A percentile compares a stretch with the other conserved stretches of the same genome.
Evolutionary conservation across 441 rosid genomes (phyloP).

Genomic region (Croton laevigatus): DNA sequence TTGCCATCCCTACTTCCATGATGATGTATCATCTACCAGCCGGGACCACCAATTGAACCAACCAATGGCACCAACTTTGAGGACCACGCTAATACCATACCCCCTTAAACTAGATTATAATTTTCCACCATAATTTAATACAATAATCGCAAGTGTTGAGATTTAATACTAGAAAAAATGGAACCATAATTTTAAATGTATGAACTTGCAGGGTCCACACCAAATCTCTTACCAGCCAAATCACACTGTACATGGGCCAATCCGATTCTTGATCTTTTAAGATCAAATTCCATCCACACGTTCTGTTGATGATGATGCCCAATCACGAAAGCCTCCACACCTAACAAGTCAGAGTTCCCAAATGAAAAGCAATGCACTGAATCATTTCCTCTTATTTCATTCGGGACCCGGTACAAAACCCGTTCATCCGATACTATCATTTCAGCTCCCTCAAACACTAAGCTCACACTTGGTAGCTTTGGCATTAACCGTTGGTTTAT

Average conservation of each 20-base stretch:
- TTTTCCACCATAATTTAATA: background rate
- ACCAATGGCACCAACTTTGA: background rate
- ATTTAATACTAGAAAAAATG: background rate
- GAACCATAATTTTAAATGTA: background rate
- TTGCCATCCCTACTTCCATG: background rate
- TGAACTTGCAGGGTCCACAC: slow-evolving; percentile 27
- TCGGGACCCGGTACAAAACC: slow-evolving; percentile 60
- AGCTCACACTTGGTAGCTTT: slow-evolving; percentile 50
- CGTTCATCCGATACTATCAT: slow-evolving; percentile 59
- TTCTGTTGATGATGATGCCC: slow-evolving; percentile 94
- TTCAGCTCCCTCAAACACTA: slow-evolving; percentile 76
- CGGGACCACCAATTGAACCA: background rate
- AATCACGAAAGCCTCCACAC: slow-evolving; percentile 78
- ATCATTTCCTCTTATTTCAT: slow-evolving; percentile 53
- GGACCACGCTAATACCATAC: background rate
- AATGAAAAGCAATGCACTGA: slow-evolving; percentile 73
- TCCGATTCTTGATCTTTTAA: slow-evolving; percentile 71
- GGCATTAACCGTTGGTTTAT: slow-evolving; percentile 30
- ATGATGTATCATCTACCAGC: background rate
- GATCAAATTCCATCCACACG: slow-evolving; percentile 90
- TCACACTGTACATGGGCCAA: slow-evolving; percentile 70
- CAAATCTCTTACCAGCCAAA: slow-evolving; percentile 63
- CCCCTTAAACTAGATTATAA: background rate
- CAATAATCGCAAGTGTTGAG: background rate
- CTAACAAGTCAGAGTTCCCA: slow-evolving; percentile 82